Conservation (phyloP, 78 protist species). For the Capsaspora owczarzaki region DNA sequence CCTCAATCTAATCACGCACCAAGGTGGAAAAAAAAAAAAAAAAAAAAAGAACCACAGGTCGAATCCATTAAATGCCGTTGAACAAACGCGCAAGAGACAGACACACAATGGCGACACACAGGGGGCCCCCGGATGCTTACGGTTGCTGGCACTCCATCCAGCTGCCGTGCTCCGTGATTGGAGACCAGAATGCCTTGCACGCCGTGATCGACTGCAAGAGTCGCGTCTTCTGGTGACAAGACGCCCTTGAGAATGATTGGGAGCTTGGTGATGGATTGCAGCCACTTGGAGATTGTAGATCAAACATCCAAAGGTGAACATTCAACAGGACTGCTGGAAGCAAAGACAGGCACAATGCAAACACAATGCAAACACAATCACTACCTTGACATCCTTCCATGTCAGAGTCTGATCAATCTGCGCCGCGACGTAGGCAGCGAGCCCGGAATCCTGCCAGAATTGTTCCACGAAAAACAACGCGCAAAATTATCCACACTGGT, state of each 20-base stretch:
- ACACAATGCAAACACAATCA: no score
- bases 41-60: background rate
- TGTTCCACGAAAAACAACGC: constrained; percentile 22
- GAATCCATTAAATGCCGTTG: background rate
- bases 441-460: constrained; percentile 11
- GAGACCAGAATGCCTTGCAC: constrained; percentile 59
- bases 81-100: background rate
- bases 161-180: constrained; percentile 76
- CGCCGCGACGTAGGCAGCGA: background rate
- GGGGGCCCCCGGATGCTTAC: constrained; percentile 2
- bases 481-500: no score
- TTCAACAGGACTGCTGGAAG: no score
- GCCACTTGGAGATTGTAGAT: no score
- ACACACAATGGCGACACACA: background rate
- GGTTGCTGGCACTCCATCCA: constrained; percentile 53
- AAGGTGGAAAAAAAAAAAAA: background rate
- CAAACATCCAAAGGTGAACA: no score
- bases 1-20: constrained; percentile 24
- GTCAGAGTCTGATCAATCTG: constrained; percentile 50
- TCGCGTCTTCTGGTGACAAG: constrained; percentile 59
- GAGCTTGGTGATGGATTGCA: constrained; percentile 46
- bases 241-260: constrained; percentile 62
- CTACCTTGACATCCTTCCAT: constrained; percentile 51
- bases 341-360: no score
- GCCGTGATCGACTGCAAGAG: constrained; percentile 40